Evolutionary conservation across 2,329 filamentous ascomycete species (phyloP).

Genomic region (Polychaeton citri): DNA sequence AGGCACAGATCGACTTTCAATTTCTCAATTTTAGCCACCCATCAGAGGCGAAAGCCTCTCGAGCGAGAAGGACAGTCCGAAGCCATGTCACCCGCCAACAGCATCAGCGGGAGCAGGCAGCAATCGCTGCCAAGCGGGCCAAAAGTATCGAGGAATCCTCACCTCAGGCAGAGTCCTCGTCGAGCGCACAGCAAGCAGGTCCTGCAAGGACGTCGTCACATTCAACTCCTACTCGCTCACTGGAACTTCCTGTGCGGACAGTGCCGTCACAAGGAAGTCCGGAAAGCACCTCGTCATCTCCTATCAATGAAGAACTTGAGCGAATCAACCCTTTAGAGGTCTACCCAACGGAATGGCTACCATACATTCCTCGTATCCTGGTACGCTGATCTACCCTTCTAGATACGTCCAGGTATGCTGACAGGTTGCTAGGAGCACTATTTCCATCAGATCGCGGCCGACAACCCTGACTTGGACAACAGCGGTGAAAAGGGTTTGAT

Average conservation of each 20-base stretch:
- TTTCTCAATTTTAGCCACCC: slow-evolving; percentile 24
- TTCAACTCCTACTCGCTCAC: slow-evolving; percentile 4
- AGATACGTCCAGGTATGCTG: neutral
- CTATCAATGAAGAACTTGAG: slow-evolving; percentile 10
- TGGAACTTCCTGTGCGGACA: slow-evolving; percentile 3
- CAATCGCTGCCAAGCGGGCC: slow-evolving; percentile 8
- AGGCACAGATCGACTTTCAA: slow-evolving; percentile 18
- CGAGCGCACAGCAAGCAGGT: slow-evolving; percentile 8
- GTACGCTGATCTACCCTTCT: slow-evolving; percentile 6
- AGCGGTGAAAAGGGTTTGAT: slow-evolving; percentile 21
- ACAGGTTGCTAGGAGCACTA: neutral
- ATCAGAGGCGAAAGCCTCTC: slow-evolving; percentile 19
- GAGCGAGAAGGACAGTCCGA: slow-evolving; percentile 20
- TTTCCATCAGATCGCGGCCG: slow-evolving; percentile 22
- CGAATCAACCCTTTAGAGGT: slow-evolving; percentile 17
- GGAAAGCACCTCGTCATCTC: slow-evolving; percentile 7
- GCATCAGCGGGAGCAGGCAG: slow-evolving; percentile 15
- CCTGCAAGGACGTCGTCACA: slow-evolving; percentile 3
- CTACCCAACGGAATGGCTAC: slow-evolving; percentile 25
- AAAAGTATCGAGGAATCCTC: slow-evolving; percentile 2
- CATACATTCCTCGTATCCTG: slow-evolving; percentile 20
- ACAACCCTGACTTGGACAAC: slow-evolving; percentile 29
- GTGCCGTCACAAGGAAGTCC: slow-evolving; percentile 13
- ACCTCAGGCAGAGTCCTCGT: slow-evolving; percentile 7
- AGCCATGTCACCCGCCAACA: slow-evolving; percentile 22